Evolutionary conservation across 257 asterid species (phyloP).

Genomic region (Solanum virginianum): DNA sequence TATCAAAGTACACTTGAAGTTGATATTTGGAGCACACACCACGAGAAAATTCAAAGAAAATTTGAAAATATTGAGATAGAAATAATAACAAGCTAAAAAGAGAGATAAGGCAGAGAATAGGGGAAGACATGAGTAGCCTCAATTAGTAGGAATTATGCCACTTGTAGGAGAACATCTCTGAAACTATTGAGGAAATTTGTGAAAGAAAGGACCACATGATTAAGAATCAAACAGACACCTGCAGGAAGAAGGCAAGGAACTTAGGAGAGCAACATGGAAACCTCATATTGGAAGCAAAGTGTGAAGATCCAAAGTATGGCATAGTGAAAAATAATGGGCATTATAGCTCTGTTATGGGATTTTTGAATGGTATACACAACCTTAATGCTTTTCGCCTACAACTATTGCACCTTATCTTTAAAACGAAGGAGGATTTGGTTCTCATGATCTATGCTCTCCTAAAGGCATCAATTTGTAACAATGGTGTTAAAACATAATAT

Average conservation of each 20-base stretch:
- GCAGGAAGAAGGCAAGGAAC: conserved; percentile 26
- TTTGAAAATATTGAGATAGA: no score
- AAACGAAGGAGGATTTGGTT: neutral
- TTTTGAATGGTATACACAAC: conserved; percentile 13
- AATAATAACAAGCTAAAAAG: no score
- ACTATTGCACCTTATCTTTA: conserved; percentile 13
- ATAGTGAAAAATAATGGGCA: conserved; percentile 16
- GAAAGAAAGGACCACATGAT: conserved; percentile 15
- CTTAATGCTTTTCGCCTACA: conserved; percentile 15
- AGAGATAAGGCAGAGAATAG: no score
- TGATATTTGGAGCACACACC: no score
- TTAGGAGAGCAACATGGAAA: conserved; percentile 23
- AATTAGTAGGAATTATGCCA: no score
- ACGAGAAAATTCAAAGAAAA: no score
- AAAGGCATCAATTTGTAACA: neutral
- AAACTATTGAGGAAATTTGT: no score
- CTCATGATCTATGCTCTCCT: neutral
- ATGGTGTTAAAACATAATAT: neutral
- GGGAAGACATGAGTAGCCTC: no score
- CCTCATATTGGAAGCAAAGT: conserved; percentile 18
- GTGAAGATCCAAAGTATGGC: conserved; percentile 19
- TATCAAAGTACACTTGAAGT: no score
- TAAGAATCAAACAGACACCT: conserved; percentile 21
- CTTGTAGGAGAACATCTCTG: no score
- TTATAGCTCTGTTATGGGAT: conserved; percentile 8